These are phyloP conservation scores for Lepidium campestre DNA, from an alignment of 441 rosid species.

Conservation along the genomic window DNA sequence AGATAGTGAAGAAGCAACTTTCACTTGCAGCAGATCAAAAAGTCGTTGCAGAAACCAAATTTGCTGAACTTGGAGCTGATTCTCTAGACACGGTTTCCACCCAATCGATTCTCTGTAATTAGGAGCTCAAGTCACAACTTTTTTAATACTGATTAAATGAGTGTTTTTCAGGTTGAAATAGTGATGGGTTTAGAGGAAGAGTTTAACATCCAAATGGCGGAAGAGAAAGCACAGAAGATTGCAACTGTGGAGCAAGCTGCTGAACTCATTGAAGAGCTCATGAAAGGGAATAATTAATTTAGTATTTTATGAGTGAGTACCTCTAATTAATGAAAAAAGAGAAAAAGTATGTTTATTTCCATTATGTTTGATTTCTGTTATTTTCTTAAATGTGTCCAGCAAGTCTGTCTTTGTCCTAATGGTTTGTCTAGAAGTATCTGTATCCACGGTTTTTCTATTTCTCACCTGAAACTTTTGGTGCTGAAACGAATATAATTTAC, in stretches of 20 bases:
- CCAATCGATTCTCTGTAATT: not conserved
- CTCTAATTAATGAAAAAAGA: not conserved
- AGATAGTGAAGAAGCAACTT: slow-evolving; percentile 71
- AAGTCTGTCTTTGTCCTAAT: slow-evolving; percentile 1
- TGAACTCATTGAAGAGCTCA: slow-evolving; percentile 70
- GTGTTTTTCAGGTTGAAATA: slow-evolving; percentile 61
- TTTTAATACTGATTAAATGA: not conserved
- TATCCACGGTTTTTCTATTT: slow-evolving; percentile 8
- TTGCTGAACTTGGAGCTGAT: slow-evolving; percentile 78
- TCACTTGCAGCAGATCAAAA: slow-evolving; percentile 41
- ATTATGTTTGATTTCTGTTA: not conserved
- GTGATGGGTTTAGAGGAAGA: slow-evolving; percentile 89
- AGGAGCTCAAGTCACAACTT: not conserved
- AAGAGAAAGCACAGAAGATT: slow-evolving; percentile 71
- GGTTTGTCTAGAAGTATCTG: slow-evolving; percentile 1
- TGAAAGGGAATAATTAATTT: slow-evolving; percentile 26
- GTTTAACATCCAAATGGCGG: slow-evolving; percentile 54
- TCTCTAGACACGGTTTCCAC: slow-evolving; percentile 78
- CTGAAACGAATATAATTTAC: not conserved
- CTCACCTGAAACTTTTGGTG: slow-evolving; percentile 1
- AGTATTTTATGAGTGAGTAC: not conserved
- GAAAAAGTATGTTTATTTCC: not conserved
- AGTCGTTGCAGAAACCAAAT: slow-evolving; percentile 62
- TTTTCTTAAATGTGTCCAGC: not conserved
- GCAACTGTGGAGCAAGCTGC: slow-evolving; percentile 80